Conservation (phyloP, 139 green algal species). For the Zygnema circumcarinatum region DNA sequence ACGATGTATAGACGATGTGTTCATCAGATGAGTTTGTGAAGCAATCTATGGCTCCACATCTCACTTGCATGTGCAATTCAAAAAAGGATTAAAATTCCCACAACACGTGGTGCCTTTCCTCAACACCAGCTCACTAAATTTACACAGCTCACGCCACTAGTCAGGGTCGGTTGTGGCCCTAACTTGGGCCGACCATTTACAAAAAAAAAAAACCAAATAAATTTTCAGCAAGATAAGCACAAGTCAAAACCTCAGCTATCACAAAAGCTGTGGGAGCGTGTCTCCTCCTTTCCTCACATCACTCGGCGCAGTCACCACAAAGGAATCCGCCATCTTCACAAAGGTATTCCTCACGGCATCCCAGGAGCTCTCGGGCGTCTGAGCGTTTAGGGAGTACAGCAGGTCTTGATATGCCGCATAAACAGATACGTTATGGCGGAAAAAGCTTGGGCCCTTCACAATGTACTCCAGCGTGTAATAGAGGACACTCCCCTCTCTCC, state of each 20-base stretch:
- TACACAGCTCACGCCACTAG: too few species aligned
- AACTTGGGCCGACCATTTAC: too few species aligned
- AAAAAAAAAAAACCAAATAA: background rate
- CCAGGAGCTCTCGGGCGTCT: conserved; percentile 16
- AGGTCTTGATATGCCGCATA: conserved; percentile 65
- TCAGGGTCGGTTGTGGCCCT: too few species aligned
- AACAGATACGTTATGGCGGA: conserved; percentile 83
- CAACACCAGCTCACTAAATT: too few species aligned
- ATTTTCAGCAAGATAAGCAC: too few species aligned
- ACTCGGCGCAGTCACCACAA: background rate
- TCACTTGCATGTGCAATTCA: too few species aligned
- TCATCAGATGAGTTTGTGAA: too few species aligned
- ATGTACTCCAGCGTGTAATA: conserved; percentile 88
- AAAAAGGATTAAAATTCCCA: too few species aligned
- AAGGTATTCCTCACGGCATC: background rate
- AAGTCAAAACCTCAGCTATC: background rate
- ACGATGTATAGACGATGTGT: too few species aligned
- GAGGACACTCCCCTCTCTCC: conserved; percentile 55
- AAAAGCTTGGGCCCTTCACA: conserved; percentile 70
- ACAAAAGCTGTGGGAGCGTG: background rate
- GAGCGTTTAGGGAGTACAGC: conserved; percentile 46
- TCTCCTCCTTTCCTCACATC: background rate
- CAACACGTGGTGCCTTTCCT: too few species aligned
- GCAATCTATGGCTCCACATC: too few species aligned
- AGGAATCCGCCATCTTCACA: conserved; percentile 7